Evolutionary conservation across 768 basidiomycete genomes (phyloP).

Genomic region (Boletus barrowsii): DNA sequence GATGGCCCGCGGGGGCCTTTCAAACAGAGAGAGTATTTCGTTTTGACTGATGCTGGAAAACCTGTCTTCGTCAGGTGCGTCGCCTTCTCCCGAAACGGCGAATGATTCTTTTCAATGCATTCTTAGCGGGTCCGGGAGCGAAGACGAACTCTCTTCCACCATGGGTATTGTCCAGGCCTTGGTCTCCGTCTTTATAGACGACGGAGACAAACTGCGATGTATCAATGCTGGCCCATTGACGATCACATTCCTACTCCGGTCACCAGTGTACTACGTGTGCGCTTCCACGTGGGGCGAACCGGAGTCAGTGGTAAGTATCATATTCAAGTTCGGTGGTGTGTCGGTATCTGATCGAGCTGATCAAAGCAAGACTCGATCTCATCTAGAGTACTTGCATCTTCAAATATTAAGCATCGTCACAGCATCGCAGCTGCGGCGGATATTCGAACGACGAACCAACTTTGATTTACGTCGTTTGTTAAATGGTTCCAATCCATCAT

Average conservation of each 20-base stretch:
- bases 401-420: constrained; percentile 92
- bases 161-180: constrained; percentile 95
- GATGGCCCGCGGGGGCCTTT: constrained; percentile 22
- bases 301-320: constrained; percentile 79
- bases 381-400: constrained; percentile 92
- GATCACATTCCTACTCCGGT: constrained; percentile 82
- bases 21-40: constrained; percentile 78
- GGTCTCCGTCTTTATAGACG: constrained; percentile 93
- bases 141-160: constrained; percentile 66
- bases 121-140: constrained; percentile 48
- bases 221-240: constrained; percentile 80
- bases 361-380: constrained; percentile 83
- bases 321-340: neutral
- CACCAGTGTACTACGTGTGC: constrained; percentile 91
- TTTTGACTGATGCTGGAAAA: constrained; percentile 94
- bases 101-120: neutral
- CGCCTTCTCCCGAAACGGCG: neutral
- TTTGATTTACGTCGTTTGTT: constrained; percentile 82
- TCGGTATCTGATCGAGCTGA: constrained; percentile 32
- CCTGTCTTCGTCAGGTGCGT: constrained; percentile 89
- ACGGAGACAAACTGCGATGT: constrained; percentile 79
- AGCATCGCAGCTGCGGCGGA: constrained; percentile 73
- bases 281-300: constrained; percentile 94
- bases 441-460: constrained; percentile 88
- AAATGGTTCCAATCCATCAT: constrained; percentile 43